Base-by-base conservation (phyloP, 2,329 filamentous ascomycete genomes). In the Arthrobotrys conoides region DNA sequence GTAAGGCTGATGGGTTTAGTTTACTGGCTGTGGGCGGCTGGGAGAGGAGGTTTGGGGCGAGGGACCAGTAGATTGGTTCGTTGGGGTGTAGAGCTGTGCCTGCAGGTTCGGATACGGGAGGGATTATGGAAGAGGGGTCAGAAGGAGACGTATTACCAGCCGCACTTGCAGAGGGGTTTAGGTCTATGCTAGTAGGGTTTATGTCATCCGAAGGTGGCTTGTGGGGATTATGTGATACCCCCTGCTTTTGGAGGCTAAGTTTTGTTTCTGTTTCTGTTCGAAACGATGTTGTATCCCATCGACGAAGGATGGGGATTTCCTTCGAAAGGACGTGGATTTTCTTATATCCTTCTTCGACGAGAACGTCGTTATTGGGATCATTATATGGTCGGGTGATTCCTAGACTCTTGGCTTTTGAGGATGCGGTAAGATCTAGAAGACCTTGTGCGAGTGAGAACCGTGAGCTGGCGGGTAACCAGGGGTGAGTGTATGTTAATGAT, bases 371-470 rank as follows among this genome's bases (percentile, higher is more conserved):
- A 33, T 67, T 49, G 9, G 36, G 14, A 22, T 70, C 69, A 22
- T 70, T 64, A 49, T 44, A 36, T 41, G 59, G 44, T 20, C 67
- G 59, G 33, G 61, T 65, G 76, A 79, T 73, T 72, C 76, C 76
- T 59, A 79, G 20, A 41, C 72, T 64, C 22, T 73, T 79, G 16
- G 76, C 76, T 65, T 79, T 79, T 3, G 69, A 41, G 3, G 76
- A 48, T 27, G 76, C 76, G 27, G 64, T 79, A 36, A 72, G 63
- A n/a, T 79, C 76, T 30, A 79, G 33, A 20, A 79, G 69, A 49
- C 76, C 76, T 61, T 79, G 76, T 8, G 76, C 76, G 2, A 79
- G 69, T 16, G 76, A 79, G 55, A 79, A 79, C 18, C 69, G 68
- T 18, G 76, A 79, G 27, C 66, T 71, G 41, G 49, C 53, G 6